Percentiles rank a stretch among this genome's conserved stretches.
Evolutionary conservation across 345 rosid species (phyloP).

Genomic region (Melastoma malabathricum): DNA sequence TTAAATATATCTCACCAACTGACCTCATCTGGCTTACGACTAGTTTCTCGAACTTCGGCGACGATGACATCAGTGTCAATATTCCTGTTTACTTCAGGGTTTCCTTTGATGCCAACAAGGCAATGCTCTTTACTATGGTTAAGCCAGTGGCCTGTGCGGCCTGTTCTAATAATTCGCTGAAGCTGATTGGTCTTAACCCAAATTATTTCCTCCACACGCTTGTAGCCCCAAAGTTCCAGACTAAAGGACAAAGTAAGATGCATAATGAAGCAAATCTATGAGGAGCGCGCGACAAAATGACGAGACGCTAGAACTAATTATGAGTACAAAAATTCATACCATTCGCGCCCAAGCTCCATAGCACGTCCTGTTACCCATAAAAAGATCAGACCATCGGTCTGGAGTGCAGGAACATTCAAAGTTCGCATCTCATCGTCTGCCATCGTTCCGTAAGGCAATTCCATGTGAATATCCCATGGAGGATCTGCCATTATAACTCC

Average conservation of each 20-base stretch:
- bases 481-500: conserved; percentile 99
- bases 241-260: conserved; percentile 16
- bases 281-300: neutral
- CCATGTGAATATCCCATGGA: conserved; percentile 99
- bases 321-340: conserved; percentile 25
- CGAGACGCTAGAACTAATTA: neutral
- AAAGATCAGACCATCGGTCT: conserved; percentile 93
- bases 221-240: conserved; percentile 97
- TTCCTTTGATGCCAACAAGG: conserved; percentile 95
- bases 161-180: conserved; percentile 95
- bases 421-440: conserved; percentile 98
- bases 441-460: conserved; percentile 98
- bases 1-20: conserved; percentile 10
- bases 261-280: neutral
- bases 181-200: conserved; percentile 96
- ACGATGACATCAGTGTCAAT: conserved; percentile 96
- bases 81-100: conserved; percentile 87
- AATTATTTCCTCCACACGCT: conserved; percentile 88
- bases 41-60: conserved; percentile 98
- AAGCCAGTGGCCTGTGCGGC: conserved; percentile 98
- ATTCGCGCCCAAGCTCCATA: conserved; percentile 99
- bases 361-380: conserved; percentile 99
- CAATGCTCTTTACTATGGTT: conserved; percentile 99
- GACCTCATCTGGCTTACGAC: conserved; percentile 99
- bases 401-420: conserved; percentile 95